These are phyloP conservation scores for Barnettozyma hawaiiensis DNA, from an alignment of 1,139 yeast genomes.

Conservation along the genomic window DNA sequence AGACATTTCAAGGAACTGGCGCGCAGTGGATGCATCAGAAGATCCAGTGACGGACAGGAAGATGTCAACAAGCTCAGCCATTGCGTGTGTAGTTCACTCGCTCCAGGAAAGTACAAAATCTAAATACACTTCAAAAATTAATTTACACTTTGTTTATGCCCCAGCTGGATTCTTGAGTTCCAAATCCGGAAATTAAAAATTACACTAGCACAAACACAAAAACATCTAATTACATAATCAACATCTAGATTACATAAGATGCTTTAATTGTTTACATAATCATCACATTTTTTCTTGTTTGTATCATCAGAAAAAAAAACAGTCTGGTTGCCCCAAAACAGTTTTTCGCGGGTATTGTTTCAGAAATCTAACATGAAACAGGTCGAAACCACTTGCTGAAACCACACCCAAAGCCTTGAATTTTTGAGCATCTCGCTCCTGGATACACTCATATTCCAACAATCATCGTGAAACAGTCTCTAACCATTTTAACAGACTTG, in stretches of 20 bases:
- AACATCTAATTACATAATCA: too few species aligned
- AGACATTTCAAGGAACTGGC: slow-evolving; percentile 73
- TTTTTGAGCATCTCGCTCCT: not conserved
- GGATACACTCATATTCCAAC: not conserved
- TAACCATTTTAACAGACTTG: too few species aligned
- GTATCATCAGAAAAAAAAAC: not conserved
- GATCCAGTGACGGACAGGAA: slow-evolving; percentile 84
- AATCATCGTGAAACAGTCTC: not conserved
- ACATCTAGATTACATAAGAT: too few species aligned
- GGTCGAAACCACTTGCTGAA: not conserved
- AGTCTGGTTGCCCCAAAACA: slow-evolving; percentile 6
- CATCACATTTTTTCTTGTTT: not conserved
- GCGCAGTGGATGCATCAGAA: slow-evolving; percentile 63
- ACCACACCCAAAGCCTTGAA: not conserved
- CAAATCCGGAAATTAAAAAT: not conserved
- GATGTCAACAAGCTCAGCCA: slow-evolving; percentile 56
- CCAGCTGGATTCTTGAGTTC: not conserved
- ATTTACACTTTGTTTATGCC: too few species aligned
- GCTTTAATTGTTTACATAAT: not conserved
- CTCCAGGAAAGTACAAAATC: too few species aligned
- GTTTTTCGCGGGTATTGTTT: slow-evolving; percentile 4
- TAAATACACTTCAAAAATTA: too few species aligned
- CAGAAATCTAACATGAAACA: slow-evolving; percentile 8
- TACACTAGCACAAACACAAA: not conserved
- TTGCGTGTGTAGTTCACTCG: too few species aligned